Conservation (phyloP, 345 rosid genomes). For the Eucalyptus victrix region DNA sequence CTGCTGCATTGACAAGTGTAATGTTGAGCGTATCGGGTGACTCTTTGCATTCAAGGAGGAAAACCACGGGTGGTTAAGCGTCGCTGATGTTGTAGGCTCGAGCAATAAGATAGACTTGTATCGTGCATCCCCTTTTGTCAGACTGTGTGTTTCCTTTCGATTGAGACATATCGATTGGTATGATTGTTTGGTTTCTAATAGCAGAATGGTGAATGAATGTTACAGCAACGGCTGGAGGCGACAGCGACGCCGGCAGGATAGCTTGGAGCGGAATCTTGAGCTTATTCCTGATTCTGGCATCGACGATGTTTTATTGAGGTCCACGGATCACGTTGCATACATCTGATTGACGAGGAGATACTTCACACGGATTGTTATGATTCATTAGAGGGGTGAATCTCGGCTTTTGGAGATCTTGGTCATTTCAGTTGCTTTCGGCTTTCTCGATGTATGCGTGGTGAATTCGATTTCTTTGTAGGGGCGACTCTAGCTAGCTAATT, state of each 20-base stretch:
- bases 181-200: neutral
- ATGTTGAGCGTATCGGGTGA: accelerated
- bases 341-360: neutral
- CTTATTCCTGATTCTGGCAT: neutral
- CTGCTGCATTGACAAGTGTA: neutral
- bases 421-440: neutral
- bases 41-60: neutral
- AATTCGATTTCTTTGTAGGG: neutral
- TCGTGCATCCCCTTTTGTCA: neutral
- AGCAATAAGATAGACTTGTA: neutral
- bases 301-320: neutral
- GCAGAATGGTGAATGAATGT: neutral
- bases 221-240: neutral
- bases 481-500: neutral
- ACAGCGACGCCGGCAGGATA: neutral
- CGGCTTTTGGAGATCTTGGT: neutral
- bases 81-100: neutral
- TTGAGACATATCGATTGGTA: neutral
- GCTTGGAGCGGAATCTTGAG: neutral
- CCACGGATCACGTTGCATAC: neutral
- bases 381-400: neutral
- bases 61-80: neutral
- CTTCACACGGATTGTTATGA: neutral
- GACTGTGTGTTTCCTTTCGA: neutral
- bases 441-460: neutral